Base-by-base conservation (phyloP, 2,329 filamentous ascomycete genomes). In the Fonsecaea nubica region DNA sequence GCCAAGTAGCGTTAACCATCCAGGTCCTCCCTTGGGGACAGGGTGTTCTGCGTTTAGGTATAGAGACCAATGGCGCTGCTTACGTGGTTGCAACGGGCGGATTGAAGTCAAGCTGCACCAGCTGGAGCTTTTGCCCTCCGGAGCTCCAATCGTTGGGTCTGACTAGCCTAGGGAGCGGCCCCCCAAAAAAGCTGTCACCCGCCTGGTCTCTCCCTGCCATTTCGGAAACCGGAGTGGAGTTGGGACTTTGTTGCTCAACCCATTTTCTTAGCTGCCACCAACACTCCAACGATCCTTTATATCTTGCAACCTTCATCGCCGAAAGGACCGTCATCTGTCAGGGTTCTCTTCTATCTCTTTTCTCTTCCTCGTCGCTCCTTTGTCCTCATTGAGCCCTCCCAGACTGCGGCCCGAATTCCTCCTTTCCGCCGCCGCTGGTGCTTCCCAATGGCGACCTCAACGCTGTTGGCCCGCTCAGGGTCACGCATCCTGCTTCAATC, bases 361-460 rank as follows among this genome's bases (percentile, higher is more conserved):
- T 55, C 40, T 6, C n/a, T 52, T 67, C 48, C 36, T 56, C 53
- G 69, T 72, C 71, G 60, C 67, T 71, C 69, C 40, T 70, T 71
- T 72, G 59, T 55, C 63, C 65, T 64, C 42, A 52, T 55, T 21
- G 36, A 42, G 35, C 36, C 52, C 48, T 30, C 50, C 25, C 32
- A 21, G 55, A 58, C 56, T 60, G 64, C 45, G 67, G 58, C 50
- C 57, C 52, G 10, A 30, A 56, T 45, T 38, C 42, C 45, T 21
- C 52, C 25, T 62, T 35, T 58, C 45, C 61, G 61, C 62, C 64
- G 50, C 66, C 61, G 32, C 55, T 62, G 62, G 42, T 50, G 48
- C 40, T 45, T 66, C 79, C 82, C 79, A 77, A 87, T 87, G 85
- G 84, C 85, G 78, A 84, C 85, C 75, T 77, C 79, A 74, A 77